Evolutionary conservation across 2,329 filamentous ascomycete genomes (phyloP).

Genomic region (Ophiostoma montium): DNA sequence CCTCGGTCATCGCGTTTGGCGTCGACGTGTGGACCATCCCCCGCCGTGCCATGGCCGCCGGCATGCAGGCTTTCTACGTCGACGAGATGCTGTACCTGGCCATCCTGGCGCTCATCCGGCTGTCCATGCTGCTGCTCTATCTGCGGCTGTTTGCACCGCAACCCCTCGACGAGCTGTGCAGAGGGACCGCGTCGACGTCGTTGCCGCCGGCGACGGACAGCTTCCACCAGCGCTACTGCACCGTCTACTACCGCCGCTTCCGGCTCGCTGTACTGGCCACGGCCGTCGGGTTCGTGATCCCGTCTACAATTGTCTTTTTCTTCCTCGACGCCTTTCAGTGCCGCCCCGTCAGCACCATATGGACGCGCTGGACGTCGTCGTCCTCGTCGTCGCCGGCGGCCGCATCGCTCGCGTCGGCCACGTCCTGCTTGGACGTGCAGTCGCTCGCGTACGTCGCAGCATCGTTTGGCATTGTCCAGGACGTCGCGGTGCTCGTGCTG

Average conservation of each 20-base stretch:
- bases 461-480: conserved; percentile 21
- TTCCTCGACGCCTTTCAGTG: conserved; percentile 25
- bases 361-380: conserved; percentile 18
- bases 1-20: conserved; percentile 20
- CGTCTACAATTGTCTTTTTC: conserved; percentile 18
- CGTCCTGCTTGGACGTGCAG: conserved; percentile 21
- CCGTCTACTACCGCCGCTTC: conserved; percentile 18
- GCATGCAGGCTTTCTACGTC: conserved; percentile 22
- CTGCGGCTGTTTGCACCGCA: conserved; percentile 19
- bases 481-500: conserved; percentile 21
- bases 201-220: background rate
- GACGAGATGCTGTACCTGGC: conserved; percentile 22
- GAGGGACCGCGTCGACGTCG: no score
- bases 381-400: conserved; percentile 3
- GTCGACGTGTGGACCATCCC: conserved; percentile 25
- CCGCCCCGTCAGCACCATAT: conserved; percentile 19
- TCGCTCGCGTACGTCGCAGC: conserved; percentile 19
- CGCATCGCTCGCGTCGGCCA: background rate
- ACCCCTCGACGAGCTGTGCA: background rate
- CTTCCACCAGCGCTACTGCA: conserved; percentile 18
- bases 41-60: conserved; percentile 16
- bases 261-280: conserved; percentile 15
- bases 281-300: conserved; percentile 15
- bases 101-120: conserved; percentile 18
- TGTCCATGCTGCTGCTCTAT: conserved; percentile 21